These are phyloP conservation scores for Glebionis coronaria DNA, from an alignment of 129 eudicot species.

Conservation along the genomic window DNA sequence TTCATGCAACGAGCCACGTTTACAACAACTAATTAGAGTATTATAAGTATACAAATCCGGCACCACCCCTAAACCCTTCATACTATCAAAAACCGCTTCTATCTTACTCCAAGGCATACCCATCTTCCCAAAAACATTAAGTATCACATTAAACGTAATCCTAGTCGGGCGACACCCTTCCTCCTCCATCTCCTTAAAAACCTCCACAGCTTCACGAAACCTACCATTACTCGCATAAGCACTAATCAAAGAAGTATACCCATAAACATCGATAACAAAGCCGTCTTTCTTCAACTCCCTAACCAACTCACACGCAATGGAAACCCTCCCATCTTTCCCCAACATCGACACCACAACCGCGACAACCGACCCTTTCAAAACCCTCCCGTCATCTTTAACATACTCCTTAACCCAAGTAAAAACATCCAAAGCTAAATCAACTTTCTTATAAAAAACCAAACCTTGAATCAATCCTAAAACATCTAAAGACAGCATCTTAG, in stretches of 20 bases:
- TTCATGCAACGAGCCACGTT: constrained; percentile 68
- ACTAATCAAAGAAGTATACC: constrained; percentile 67
- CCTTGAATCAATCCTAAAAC: constrained; percentile 69
- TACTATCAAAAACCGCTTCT: constrained; percentile 43
- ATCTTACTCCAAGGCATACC: constrained; percentile 91
- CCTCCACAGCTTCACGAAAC: constrained; percentile 73
- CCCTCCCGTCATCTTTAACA: constrained; percentile 31
- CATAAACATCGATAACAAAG: constrained; percentile 64
- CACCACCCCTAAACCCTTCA: constrained; percentile 57
- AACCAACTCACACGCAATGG: constrained; percentile 60
- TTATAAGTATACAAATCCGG: constrained; percentile 88
- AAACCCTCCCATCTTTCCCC: constrained; percentile 69
- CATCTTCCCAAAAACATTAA: constrained; percentile 92
- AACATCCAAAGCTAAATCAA: constrained; percentile 62
- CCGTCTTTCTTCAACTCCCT: constrained; percentile 63
- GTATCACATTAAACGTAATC: constrained; percentile 79
- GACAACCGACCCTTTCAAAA: constrained; percentile 59
- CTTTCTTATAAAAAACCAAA: constrained; percentile 58
- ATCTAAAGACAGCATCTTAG: constrained; percentile 48
- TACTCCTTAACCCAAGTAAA: constrained; percentile 55
- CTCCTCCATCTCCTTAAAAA: constrained; percentile 79
- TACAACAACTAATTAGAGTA: constrained; percentile 83
- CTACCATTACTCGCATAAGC: constrained; percentile 69
- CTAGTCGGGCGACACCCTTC: constrained; percentile 78
- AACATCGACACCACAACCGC: constrained; percentile 65